Evolutionary conservation across 1,139 yeast genomes (phyloP), one percentile per base, ranked within the genome.

Genomic region (Taphrina sp.): DNA sequence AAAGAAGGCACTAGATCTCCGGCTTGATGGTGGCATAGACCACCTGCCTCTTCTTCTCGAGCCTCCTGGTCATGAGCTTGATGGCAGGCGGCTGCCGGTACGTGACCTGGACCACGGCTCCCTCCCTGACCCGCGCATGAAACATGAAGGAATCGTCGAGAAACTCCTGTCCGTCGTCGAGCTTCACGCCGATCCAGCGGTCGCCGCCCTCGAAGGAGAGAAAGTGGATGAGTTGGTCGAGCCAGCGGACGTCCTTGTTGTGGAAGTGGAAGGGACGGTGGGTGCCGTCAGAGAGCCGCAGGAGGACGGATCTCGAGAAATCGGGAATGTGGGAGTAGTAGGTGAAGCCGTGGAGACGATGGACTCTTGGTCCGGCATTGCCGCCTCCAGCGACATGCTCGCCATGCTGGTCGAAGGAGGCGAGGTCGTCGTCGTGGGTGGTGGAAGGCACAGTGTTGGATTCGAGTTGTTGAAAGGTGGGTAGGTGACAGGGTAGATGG

Each of bases 111-210:
- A 19, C 28, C 5, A 20, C 28, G 23, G 8, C 36, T 16, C 37
- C 37, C 5, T 29, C 36, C 20, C n/a, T 4, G 1, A 24, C 33
- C 8, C 19, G 20, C 10, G 22, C 38, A 24, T 16, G 28, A 26
- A 34, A 47, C 8, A 47, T 29, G 33, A 47, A n/a, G 2, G 29
- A 26, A 16, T 47, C 52, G 24, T 47, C 52, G 2, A 19, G 35
- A 23, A 20, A 23, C 17, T 35, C 42, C 5, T 22, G 31, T n/a
- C n/a, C 42, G 52, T 24, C 22, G 4, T 23, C 19, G 12, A 26
- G 37, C n/a, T n/a, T n/a, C 16, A 47, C 26, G 28, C 43, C 52
- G 26, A 47, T 44, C 29, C 43, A 29, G 5, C 52, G 43, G 16
- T 37, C 44, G 3, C 29, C 42, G 12, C 29, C 52, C 10, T 28